Percentiles rank a stretch among this genome's conserved stretches.
Conservation (phyloP, 257 asterid species). For the Jasminum sambac region DNA sequence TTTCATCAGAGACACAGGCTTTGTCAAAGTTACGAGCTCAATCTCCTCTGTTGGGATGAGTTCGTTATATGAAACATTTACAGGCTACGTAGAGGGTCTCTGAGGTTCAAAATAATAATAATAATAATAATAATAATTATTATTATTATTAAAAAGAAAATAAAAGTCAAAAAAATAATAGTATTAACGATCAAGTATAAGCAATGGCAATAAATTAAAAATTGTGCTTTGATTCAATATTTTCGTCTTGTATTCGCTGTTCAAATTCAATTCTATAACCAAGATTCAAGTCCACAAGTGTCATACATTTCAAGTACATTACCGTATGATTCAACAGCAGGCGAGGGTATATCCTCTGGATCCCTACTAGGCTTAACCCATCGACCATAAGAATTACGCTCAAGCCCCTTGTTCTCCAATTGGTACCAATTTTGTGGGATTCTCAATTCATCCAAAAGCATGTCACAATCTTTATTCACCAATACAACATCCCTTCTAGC, state of each 20-base stretch:
- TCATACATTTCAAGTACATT: constrained; percentile 22
- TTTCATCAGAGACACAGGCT: too few species aligned
- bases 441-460: constrained; percentile 70
- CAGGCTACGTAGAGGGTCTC: too few species aligned
- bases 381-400: constrained; percentile 55
- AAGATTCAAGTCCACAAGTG: constrained; percentile 24
- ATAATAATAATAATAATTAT: too few species aligned
- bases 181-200: too few species aligned
- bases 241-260: neutral
- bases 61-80: too few species aligned
- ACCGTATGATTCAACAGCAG: constrained; percentile 28
- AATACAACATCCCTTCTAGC: constrained; percentile 67
- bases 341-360: constrained; percentile 66
- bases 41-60: too few species aligned
- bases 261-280: constrained; percentile 14
- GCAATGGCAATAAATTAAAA: neutral
- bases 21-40: too few species aligned
- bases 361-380: constrained; percentile 79
- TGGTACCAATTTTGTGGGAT: constrained; percentile 74
- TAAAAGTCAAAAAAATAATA: too few species aligned
- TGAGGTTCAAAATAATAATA: too few species aligned
- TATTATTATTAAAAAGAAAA: too few species aligned
- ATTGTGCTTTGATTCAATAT: too few species aligned
- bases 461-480: constrained; percentile 78
- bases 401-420: constrained; percentile 61